Conservation (phyloP, 1,284 basidiomycete species). For the Ganoderma leucocontextum region DNA sequence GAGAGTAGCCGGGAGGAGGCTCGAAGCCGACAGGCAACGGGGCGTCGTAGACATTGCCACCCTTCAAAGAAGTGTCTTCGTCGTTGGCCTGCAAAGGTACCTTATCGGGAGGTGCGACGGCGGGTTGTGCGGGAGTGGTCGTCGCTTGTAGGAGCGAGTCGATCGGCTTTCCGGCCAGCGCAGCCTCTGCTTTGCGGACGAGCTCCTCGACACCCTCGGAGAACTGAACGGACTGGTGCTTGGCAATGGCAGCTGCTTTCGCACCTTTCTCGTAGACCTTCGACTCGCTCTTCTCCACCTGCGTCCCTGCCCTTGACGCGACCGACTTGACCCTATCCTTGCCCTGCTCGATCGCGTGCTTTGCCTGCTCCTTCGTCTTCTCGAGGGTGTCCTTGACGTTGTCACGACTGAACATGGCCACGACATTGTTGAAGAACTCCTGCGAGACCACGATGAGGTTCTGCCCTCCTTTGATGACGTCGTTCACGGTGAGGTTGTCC, state of each 20-base stretch:
- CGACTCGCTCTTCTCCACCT: constrained; percentile 52
- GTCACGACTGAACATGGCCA: constrained; percentile 44
- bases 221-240: constrained; percentile 59
- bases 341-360: constrained; percentile 48
- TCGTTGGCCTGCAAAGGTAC: constrained; percentile 34
- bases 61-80: constrained; percentile 12
- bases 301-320: constrained; percentile 58
- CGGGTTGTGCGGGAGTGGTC: constrained; percentile 45
- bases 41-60: constrained; percentile 64
- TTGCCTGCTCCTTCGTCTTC: constrained; percentile 51
- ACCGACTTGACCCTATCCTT: constrained; percentile 60
- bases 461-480: constrained; percentile 64
- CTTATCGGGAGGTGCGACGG: constrained; percentile 40
- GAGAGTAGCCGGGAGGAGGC: constrained; percentile 86
- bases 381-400: constrained; percentile 49
- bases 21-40: constrained; percentile 92
- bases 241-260: constrained; percentile 53
- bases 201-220: constrained; percentile 73
- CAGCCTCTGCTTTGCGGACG: constrained; percentile 73
- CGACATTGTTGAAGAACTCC: constrained; percentile 34
- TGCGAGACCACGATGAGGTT: constrained; percentile 50
- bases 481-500: constrained; percentile 73
- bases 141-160: constrained; percentile 44
- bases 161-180: constrained; percentile 56
- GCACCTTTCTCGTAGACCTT: constrained; percentile 48